Evolutionary conservation across 2,329 filamentous ascomycete species (phyloP).

Genomic region (Fusarium sambucinum): DNA sequence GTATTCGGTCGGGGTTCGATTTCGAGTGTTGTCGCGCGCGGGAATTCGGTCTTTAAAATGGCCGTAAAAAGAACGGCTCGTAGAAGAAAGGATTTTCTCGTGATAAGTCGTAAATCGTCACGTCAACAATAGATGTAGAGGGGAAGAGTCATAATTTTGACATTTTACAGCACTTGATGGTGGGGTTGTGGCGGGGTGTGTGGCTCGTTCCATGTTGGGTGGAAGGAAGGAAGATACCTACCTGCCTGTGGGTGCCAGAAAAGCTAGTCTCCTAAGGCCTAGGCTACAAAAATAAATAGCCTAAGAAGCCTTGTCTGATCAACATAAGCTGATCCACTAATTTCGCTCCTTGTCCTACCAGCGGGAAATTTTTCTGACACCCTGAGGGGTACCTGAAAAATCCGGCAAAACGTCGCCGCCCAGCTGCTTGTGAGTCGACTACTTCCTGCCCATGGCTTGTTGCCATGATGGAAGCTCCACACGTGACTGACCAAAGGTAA

Average conservation of each 20-base stretch:
- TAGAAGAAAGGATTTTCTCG: conserved; percentile 31
- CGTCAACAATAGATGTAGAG: conserved; percentile 39
- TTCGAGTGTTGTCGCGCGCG: conserved; percentile 45
- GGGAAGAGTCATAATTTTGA: conserved; percentile 60
- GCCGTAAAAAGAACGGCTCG: conserved; percentile 27
- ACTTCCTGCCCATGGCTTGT: conserved; percentile 16
- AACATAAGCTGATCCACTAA: too few relatives aligned
- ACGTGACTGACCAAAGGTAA: conserved; percentile 56
- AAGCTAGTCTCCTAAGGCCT: too few relatives aligned
- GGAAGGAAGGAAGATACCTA: too few relatives aligned
- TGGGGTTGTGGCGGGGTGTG: conserved; percentile 57
- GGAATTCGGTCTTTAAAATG: conserved; percentile 32
- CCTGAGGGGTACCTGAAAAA: conserved; percentile 45
- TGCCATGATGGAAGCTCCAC: conserved; percentile 39
- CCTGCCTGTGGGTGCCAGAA: too few relatives aligned
- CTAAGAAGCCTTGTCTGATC: too few relatives aligned
- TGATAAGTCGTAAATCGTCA: conserved; percentile 44
- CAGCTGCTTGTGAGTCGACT: conserved; percentile 8
- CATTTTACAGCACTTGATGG: conserved; percentile 55
- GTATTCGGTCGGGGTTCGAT: conserved; percentile 46
- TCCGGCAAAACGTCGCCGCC: conserved; percentile 48
- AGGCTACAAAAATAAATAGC: too few relatives aligned
- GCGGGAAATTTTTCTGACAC: too few relatives aligned
- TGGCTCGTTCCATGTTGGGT: conserved; percentile 50
- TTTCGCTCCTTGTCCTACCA: too few relatives aligned